phyloP scores from a whole-genome alignment of 176 grass and related monocot species.

The Coix lacrymajobi region DNA sequence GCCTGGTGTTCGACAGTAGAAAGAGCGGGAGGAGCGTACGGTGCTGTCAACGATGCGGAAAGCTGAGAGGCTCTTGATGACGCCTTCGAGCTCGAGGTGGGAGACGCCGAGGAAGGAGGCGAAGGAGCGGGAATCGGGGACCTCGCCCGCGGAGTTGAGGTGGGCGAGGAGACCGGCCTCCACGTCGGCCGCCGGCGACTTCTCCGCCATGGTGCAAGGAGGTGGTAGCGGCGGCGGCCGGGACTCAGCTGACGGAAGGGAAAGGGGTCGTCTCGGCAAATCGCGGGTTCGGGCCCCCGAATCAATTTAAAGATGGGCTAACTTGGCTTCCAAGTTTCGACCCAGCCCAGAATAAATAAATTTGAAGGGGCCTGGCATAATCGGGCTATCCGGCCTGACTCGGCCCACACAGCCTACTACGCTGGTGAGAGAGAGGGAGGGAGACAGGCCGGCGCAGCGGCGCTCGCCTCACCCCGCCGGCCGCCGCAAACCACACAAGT shows the following conservation, averaged over 20 bases:
- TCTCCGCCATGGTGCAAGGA: slow-evolving; percentile 20
- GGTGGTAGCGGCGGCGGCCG: not conserved
- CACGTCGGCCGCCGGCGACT: slow-evolving; percentile 31
- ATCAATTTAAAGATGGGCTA: not conserved
- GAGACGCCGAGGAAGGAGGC: slow-evolving; percentile 53
- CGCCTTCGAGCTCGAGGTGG: slow-evolving; percentile 65
- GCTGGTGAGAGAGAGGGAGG: too few relatives aligned
- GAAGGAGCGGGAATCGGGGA: slow-evolving; percentile 66
- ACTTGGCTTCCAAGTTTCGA: not conserved
- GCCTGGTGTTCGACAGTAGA: not conserved
- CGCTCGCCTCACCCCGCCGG: not conserved
- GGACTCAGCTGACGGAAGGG: not conserved
- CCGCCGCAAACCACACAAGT: not conserved
- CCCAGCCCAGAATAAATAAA: too few relatives aligned
- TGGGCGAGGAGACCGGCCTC: slow-evolving; percentile 55
- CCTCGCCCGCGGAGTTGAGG: slow-evolving; percentile 53
- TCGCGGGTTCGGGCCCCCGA: not conserved
- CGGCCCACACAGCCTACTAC: too few relatives aligned
- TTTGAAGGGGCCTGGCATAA: not conserved
- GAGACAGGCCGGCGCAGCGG: too few relatives aligned
- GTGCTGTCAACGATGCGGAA: slow-evolving; percentile 63
- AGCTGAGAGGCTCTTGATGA: slow-evolving; percentile 84
- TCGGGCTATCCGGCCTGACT: too few relatives aligned
- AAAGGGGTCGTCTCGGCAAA: not conserved
- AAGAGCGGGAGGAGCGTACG: not conserved